Evolutionary conservation across 2,329 filamentous ascomycete genomes (phyloP).

Genomic region (Albifimbria verrucaria): DNA sequence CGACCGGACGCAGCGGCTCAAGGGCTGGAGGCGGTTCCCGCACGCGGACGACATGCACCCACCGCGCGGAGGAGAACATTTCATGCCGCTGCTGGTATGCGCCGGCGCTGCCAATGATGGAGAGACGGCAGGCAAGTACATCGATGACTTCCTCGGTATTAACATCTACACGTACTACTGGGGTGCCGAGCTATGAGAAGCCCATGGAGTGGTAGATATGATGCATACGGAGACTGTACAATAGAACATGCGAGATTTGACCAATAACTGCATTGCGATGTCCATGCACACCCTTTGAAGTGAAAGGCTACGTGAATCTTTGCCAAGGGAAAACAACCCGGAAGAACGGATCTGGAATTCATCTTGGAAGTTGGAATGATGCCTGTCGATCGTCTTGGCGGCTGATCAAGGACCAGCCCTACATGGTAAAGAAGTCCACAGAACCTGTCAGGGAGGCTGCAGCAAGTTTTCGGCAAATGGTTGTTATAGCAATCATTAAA

Average conservation of each 20-base stretch:
- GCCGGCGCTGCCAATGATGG: conserved; percentile 46
- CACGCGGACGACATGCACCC: conserved; percentile 53
- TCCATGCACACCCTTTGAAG: neutral
- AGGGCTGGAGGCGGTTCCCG: conserved; percentile 45
- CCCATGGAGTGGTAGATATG: too few species aligned
- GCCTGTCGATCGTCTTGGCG: neutral
- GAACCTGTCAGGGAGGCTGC: too few species aligned
- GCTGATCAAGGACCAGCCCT: neutral
- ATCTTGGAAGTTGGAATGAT: neutral
- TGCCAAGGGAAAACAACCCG: neutral
- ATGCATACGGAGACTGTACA: too few species aligned
- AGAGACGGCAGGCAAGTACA: conserved; percentile 40
- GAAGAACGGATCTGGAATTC: neutral
- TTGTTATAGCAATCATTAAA: too few species aligned
- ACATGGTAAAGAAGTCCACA: too few species aligned
- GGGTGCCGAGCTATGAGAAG: conserved; percentile 30
- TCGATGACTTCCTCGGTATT: conserved; percentile 45
- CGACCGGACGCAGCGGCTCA: conserved; percentile 37
- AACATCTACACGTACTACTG: conserved; percentile 56
- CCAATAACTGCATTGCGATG: too few species aligned
- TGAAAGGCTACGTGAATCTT: neutral
- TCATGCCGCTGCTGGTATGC: conserved; percentile 56
- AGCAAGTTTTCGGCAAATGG: too few species aligned
- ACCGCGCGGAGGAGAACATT: conserved; percentile 51
- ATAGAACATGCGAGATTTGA: too few species aligned